Evolutionary conservation across 371 early-diverging fungal species (phyloP), one percentile per base, ranked within the genome.

Genomic region (Batkoa obscura): DNA sequence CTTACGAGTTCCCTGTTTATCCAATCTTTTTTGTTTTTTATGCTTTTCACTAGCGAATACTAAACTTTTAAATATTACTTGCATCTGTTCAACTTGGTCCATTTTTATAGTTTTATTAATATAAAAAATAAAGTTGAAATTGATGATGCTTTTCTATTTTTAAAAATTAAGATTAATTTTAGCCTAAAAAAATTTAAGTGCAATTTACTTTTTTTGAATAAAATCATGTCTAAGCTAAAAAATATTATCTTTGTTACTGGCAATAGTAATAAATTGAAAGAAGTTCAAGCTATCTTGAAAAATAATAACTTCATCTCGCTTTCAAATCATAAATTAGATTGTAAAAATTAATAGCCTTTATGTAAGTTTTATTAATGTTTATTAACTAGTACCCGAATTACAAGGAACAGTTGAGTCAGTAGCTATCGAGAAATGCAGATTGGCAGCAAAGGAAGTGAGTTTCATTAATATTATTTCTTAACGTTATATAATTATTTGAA

Each of bases 201-300:
- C n/a, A n/a, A n/a, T n/a, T n/a, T n/a, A n/a, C n/a, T n/a, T n/a
- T n/a, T n/a, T n/a, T n/a, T n/a, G n/a, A n/a, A n/a, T n/a, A n/a
- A n/a, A n/a, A n/a, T n/a, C n/a, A n/a, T n/a, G n/a, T n/a, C n/a
- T n/a, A n/a, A n/a, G n/a, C n/a, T n/a, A n/a, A n/a, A n/a, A n/a
- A n/a, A n/a, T n/a, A n/a, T n/a, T n/a, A n/a, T n/a, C n/a, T 62
- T 62, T 47, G 63, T 62, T 12, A 62, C 63, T 30, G 94, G 96
- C 60, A 95, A 95, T 74, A 79, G 80, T 63, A 90, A 95, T 70
- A 95, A 95, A 68, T 74, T 93, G 52, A 62, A 63, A 12, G 96
- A 95, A 64, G 91, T 92, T 35, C 86, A 82, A 55, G 75, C 72
- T 34, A 90, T 94, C 55, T 74, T 95, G 37, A 64, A 69, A 13